Evolutionary conservation across 352 stramenopile species (phyloP).

Genomic region (Pythium monospermum): DNA sequence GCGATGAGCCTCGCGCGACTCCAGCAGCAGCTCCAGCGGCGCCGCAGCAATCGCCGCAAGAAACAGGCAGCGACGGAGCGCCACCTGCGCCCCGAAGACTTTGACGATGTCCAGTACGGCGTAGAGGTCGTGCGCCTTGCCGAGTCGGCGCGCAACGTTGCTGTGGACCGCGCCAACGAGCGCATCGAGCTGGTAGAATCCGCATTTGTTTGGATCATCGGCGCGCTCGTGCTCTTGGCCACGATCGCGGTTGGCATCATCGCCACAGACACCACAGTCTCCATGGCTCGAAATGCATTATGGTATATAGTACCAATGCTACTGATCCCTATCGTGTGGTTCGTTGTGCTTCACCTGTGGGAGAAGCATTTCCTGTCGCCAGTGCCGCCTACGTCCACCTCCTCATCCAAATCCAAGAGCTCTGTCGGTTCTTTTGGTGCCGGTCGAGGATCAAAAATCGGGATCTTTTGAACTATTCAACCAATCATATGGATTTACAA

Average conservation of each 20-base stretch:
- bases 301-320: slow-evolving; percentile 43
- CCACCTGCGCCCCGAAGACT: slow-evolving; percentile 43
- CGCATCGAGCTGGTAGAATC: slow-evolving; percentile 31
- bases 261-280: slow-evolving; percentile 23
- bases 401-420: not conserved
- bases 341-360: slow-evolving; percentile 42
- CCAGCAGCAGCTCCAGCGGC: not conserved
- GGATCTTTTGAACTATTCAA: slow-evolving; percentile 21
- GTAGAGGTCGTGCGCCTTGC: slow-evolving; percentile 46
- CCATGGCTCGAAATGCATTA: slow-evolving; percentile 30
- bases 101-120: slow-evolving; percentile 60
- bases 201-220: slow-evolving; percentile 26
- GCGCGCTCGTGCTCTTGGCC: slow-evolving; percentile 21
- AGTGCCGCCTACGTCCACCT: not conserved
- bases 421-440: not conserved
- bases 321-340: slow-evolving; percentile 39
- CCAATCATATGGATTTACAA: slow-evolving; percentile 7
- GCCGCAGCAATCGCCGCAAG: slow-evolving; percentile 7
- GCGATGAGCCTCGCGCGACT: not conserved
- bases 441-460: slow-evolving; percentile 17
- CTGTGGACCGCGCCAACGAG: slow-evolving; percentile 5
- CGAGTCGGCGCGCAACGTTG: slow-evolving; percentile 5
- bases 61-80: no score
- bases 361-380: slow-evolving; percentile 28
- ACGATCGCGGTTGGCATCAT: slow-evolving; percentile 36